Evolutionary conservation across 139 green algal genomes (phyloP).

Genomic region (Diplosphaera chodatii): DNA sequence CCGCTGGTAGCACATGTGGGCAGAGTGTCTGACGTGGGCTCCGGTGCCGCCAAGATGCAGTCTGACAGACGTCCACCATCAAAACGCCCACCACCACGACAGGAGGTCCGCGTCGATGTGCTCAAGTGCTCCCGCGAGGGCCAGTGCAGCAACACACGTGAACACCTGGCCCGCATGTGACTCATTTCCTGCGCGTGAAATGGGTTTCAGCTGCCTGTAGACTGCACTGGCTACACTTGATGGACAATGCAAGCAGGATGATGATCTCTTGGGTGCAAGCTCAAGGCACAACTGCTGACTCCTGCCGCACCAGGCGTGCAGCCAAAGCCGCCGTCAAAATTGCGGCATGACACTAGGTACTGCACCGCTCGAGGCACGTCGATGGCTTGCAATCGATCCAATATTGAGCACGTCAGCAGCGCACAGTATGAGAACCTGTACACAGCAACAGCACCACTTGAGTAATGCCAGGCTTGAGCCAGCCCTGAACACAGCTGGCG

Average conservation of each 20-base stretch:
- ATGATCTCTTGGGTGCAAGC: too few relatives aligned
- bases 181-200: conserved; percentile 62
- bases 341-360: conserved; percentile 81
- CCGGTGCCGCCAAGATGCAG: too few relatives aligned
- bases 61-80: too few relatives aligned
- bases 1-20: too few relatives aligned
- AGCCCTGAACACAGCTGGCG: too few relatives aligned
- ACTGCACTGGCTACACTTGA: too few relatives aligned
- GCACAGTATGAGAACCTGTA: conserved; percentile 91
- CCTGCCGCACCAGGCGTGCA: conserved; percentile 67
- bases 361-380: conserved; percentile 64
- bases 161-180: conserved; percentile 86
- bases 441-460: too few relatives aligned
- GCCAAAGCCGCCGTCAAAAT: conserved; percentile 98
- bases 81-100: conserved; percentile 86
- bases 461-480: too few relatives aligned
- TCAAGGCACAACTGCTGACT: too few relatives aligned
- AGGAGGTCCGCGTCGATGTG: conserved; percentile 81
- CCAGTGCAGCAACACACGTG: conserved; percentile 83
- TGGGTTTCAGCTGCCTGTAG: too few relatives aligned
- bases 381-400: conserved; percentile 46
- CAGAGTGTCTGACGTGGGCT: too few relatives aligned
- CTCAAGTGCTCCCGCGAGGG: conserved; percentile 69
- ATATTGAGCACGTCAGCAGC: conserved; percentile 63
- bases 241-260: too few relatives aligned